phyloP scores from a whole-genome alignment of 2,329 filamentous ascomycete genomes.

The Fusarium sp. region DNA sequence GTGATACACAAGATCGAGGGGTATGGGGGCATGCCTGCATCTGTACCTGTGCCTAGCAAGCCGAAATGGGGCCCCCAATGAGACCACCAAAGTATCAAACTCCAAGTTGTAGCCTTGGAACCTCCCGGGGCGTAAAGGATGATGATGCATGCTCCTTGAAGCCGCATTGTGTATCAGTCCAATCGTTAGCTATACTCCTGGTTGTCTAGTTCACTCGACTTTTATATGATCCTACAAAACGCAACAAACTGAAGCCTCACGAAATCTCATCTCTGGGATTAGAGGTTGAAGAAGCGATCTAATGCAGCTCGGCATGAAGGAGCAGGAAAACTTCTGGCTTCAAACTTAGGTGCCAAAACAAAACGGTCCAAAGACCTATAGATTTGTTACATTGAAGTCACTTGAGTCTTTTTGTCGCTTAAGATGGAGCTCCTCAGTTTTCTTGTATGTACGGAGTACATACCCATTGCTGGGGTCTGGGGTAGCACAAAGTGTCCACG shows the following conservation, averaged over 20 bases:
- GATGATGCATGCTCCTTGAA: not conserved
- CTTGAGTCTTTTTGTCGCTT: not conserved
- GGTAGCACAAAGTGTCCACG: conserved; percentile 23
- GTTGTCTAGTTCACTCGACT: not conserved
- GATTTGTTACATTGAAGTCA: not conserved
- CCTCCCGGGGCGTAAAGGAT: not conserved
- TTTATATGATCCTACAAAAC: not conserved
- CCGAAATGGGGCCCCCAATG: conserved; percentile 24
- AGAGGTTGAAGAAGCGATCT: conserved; percentile 8
- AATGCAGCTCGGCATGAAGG: not conserved
- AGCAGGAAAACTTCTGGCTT: not conserved
- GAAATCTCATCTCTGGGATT: not conserved
- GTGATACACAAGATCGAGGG: conserved; percentile 26
- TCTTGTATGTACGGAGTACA: not conserved
- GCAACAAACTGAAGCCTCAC: not conserved
- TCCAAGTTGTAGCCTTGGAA: not conserved
- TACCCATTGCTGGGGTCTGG: not conserved
- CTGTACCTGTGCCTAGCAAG: conserved; percentile 17
- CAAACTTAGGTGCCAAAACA: not conserved
- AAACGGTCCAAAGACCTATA: not conserved
- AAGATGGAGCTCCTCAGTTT: not conserved
- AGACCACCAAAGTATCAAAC: conserved; percentile 10
- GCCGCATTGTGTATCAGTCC: not conserved
- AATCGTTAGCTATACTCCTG: not conserved
- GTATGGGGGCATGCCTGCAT: conserved; percentile 17